Conservation (phyloP, 768 basidiomycete species). For the Kwoniella shandongensis region DNA sequence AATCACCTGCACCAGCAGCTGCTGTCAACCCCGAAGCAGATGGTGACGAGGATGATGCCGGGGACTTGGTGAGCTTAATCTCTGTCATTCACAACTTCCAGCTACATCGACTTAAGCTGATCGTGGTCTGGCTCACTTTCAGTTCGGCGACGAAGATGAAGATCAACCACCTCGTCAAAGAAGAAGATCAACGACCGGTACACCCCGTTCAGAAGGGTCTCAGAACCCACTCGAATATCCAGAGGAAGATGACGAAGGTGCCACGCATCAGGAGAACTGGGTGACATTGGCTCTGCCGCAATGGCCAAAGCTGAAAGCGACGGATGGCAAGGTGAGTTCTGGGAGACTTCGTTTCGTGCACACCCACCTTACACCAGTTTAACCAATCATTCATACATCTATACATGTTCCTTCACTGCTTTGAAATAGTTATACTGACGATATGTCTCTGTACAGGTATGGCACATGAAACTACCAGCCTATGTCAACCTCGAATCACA, state of each 20-base stretch:
- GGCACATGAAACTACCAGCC: slow-evolving; percentile 92
- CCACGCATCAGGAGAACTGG: slow-evolving; percentile 33
- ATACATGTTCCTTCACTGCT: too few species aligned
- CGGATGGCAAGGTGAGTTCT: slow-evolving; percentile 73
- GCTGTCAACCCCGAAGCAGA: slow-evolving; percentile 7
- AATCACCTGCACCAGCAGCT: slow-evolving; percentile 13
- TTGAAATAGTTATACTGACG: too few species aligned
- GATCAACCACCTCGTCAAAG: slow-evolving; percentile 22
- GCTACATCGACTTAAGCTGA: slow-evolving; percentile 4
- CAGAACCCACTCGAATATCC: slow-evolving; percentile 52
- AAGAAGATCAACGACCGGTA: slow-evolving; percentile 16
- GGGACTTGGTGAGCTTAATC: slow-evolving; percentile 22
- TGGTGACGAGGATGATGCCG: slow-evolving; percentile 13
- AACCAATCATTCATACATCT: too few species aligned
- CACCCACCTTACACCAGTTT: too few species aligned
- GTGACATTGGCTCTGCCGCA: slow-evolving; percentile 78
- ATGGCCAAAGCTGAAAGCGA: slow-evolving; percentile 73
- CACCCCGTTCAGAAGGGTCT: slow-evolving; percentile 14
- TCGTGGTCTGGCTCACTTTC: not conserved
- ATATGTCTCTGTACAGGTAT: too few species aligned
- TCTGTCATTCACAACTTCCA: too few species aligned
- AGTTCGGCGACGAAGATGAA: slow-evolving; percentile 42
- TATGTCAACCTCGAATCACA: slow-evolving; percentile 86
- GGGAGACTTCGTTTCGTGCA: too few species aligned
- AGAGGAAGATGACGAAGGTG: slow-evolving; percentile 36